Evolutionary conservation across 768 basidiomycete genomes (phyloP).

Genomic region (Strobilomyces confusus): DNA sequence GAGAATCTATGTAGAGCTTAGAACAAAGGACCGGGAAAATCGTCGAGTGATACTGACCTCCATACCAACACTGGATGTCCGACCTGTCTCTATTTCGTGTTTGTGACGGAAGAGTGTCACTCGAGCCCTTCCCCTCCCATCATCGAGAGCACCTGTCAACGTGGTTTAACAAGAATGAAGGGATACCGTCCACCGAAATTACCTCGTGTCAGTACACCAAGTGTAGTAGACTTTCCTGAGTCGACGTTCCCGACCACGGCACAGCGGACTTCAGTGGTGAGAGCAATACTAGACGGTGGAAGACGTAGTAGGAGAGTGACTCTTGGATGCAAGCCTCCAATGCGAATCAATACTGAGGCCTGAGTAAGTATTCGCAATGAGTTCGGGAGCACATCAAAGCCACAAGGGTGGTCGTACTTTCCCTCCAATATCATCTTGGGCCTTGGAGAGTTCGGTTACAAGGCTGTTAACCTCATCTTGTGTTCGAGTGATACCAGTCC

Average conservation of each 20-base stretch:
- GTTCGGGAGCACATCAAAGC: not conserved
- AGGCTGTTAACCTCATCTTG: constrained; percentile 50
- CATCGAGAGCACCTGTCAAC: constrained; percentile 64
- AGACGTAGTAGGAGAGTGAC: constrained; percentile 63
- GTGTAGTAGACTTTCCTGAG: constrained; percentile 90
- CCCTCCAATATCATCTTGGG: constrained; percentile 75
- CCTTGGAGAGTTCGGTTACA: constrained; percentile 38
- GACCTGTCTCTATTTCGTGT: constrained; percentile 93
- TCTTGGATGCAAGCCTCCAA: constrained; percentile 46
- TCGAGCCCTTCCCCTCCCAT: constrained; percentile 77
- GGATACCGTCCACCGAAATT: constrained; percentile 21
- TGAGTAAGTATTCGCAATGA: constrained; percentile 22
- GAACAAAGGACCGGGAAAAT: not conserved
- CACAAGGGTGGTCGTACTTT: constrained; percentile 46
- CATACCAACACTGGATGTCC: constrained; percentile 96
- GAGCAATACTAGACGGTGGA: constrained; percentile 69
- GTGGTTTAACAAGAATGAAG: constrained; percentile 10
- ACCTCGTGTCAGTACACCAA: constrained; percentile 95
- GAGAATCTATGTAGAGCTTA: constrained; percentile 55
- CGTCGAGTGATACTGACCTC: constrained; percentile 58
- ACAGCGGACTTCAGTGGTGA: constrained; percentile 89
- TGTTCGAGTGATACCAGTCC: constrained; percentile 51
- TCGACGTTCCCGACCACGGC: constrained; percentile 96
- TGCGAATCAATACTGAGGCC: constrained; percentile 56
- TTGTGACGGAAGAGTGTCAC: constrained; percentile 93